These are phyloP conservation scores for Boletus semigastroideus DNA, from an alignment of 1,284 basidiomycete genomes.

Conservation along the genomic window DNA sequence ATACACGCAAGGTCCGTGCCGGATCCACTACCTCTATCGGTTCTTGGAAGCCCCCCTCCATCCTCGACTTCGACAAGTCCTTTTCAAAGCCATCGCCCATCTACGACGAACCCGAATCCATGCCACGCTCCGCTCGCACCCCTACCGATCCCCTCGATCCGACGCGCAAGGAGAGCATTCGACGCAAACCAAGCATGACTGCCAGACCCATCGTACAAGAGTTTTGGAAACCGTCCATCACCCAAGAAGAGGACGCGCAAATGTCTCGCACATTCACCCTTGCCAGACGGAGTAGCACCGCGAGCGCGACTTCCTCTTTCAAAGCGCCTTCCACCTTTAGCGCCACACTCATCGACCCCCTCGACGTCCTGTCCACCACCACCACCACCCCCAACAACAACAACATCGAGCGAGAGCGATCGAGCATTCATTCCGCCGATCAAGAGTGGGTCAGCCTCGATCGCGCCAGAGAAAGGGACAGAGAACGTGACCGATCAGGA, in stretches of 20 bases:
- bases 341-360: constrained; percentile 32
- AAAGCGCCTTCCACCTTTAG: constrained; percentile 32
- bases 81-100: constrained; percentile 16
- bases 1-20: constrained; percentile 26
- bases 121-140: constrained; percentile 18
- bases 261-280: constrained; percentile 36
- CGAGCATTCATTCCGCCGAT: constrained; percentile 24
- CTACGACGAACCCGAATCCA: constrained; percentile 29
- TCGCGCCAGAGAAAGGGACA: constrained; percentile 23
- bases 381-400: neutral
- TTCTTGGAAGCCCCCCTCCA: constrained; percentile 30
- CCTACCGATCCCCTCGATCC: constrained; percentile 25
- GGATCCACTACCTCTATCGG: constrained; percentile 29
- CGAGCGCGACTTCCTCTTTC: constrained; percentile 38
- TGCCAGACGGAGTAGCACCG: constrained; percentile 38
- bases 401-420: constrained; percentile 28
- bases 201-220: constrained; percentile 31
- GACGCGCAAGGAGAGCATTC: constrained; percentile 28
- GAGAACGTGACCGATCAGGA: constrained; percentile 17
- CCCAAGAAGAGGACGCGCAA: constrained; percentile 42
- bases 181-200: constrained; percentile 31
- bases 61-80: constrained; percentile 25
- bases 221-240: constrained; percentile 46
- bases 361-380: constrained; percentile 11
- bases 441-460: constrained; percentile 30